Conservation (phyloP, 2,329 filamentous ascomycete genomes). For the Fusarium haematococcum region DNA sequence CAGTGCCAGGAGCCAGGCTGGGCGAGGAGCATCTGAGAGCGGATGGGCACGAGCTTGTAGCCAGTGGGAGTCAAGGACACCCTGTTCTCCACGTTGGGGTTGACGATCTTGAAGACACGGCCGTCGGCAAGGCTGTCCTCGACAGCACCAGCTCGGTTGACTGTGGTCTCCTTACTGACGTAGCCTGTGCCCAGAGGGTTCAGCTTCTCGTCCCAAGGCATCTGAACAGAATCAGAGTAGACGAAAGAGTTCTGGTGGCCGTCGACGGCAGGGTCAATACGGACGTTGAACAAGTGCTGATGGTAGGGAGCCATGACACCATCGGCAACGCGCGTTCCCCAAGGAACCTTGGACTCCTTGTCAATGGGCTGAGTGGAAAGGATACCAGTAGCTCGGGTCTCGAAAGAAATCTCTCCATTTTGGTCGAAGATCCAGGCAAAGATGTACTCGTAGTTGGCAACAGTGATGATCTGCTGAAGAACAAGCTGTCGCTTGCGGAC, state of each 20-base stretch:
- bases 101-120: neutral
- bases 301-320: constrained; percentile 73
- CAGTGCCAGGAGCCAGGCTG: constrained; percentile 54
- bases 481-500: constrained; percentile 68
- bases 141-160: neutral
- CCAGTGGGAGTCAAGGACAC: constrained; percentile 49
- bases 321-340: constrained; percentile 67
- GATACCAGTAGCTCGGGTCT: constrained; percentile 70
- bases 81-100: neutral
- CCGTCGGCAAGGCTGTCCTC: neutral
- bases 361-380: constrained; percentile 67
- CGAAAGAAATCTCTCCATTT: constrained; percentile 64
- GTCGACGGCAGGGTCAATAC: constrained; percentile 71
- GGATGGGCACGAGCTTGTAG: constrained; percentile 59
- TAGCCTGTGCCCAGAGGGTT: constrained; percentile 51
- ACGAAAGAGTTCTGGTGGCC: constrained; percentile 58
- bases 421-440: constrained; percentile 63
- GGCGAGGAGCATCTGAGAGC: constrained; percentile 61
- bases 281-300: constrained; percentile 72
- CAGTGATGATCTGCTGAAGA: constrained; percentile 71
- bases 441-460: constrained; percentile 57
- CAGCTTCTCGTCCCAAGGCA: constrained; percentile 8
- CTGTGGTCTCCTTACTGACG: constrained; percentile 49
- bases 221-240: constrained; percentile 8
- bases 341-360: constrained; percentile 57